Evolutionary conservation across 75 land plant species (phyloP).

Genomic region (Adiantum capillusveneris): DNA sequence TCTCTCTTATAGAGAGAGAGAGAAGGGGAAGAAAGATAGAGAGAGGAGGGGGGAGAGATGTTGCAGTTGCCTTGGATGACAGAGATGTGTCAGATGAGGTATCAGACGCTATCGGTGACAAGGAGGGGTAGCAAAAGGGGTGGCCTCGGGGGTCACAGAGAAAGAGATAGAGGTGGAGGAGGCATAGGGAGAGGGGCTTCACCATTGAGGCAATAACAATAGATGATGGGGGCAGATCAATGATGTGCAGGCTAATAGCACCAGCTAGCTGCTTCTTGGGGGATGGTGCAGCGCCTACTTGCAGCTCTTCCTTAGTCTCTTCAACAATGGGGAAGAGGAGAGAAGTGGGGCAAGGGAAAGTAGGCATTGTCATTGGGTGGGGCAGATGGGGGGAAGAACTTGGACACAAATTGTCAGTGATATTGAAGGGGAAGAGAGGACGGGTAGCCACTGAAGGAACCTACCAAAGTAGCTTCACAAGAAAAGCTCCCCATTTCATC

Average conservation of each 20-base stretch:
- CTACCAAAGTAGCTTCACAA: neutral
- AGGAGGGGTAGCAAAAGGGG: conserved; percentile 1
- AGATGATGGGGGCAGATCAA: no score
- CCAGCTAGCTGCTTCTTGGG: neutral
- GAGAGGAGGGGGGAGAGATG: neutral
- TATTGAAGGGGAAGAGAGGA: neutral
- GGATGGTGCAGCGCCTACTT: neutral
- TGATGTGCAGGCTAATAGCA: neutral
- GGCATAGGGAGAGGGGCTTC: no score
- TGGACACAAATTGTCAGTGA: neutral
- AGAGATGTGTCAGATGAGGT: neutral
- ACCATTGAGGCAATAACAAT: no score
- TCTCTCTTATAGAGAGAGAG: no score
- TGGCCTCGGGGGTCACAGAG: neutral
- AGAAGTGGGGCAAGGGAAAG: no score
- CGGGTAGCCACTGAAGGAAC: conserved; percentile 4
- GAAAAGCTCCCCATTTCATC: neutral
- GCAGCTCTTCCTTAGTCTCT: conserved; percentile 3
- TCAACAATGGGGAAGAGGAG: conserved; percentile 1
- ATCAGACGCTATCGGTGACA: neutral
- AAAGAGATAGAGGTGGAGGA: no score
- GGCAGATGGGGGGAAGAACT: neutral
- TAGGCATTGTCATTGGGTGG: neutral
- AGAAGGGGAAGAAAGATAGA: no score
- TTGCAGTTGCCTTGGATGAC: neutral